Evolutionary conservation across 345 rosid species (phyloP), one percentile per base, ranked within the genome.

Genomic region (Dovyalis caffra): DNA sequence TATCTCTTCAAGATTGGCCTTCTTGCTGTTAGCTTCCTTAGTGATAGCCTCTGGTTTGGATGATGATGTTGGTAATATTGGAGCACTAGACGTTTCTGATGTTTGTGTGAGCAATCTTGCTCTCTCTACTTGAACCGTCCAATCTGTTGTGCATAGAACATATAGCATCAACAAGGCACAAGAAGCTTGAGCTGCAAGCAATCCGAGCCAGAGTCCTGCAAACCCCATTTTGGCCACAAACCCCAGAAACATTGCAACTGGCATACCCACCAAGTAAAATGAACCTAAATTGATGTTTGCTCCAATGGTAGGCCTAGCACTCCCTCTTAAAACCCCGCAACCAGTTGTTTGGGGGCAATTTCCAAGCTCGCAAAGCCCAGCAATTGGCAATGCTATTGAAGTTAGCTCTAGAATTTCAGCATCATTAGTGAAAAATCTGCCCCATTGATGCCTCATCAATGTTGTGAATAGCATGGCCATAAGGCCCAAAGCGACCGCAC

Each of bases 311-410:
- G 98, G 98, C 85, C 99, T 80, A 7, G 98, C 99, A 66, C 90
- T 87, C 21, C 97, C 99, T 72, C 99, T 85, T 34, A 95, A 69
- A 25, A 88, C 98, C 3, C 99, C 98, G 51, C 98, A 95, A 0
- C 99, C 97, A 0, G 99, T 87, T 3, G 99, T 95, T 68, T 95
- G 99, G 4, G 99, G 99, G 81, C 97, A 93, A 66, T 95, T 95
- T 33, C 99, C 99, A 1, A 95, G 91, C 87, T 95, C 99, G 64
- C 99, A 95, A 16, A 93, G 83, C 64, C 99, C 99, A 0, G 77
- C 90, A 51, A 95, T 93, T 0, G 99, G 99, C 80, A 95, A 85
- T 76, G 97, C 97, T 0, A 89, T 33, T 3, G 97, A 83, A 0
- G 99, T 95, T 0, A 95, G 88, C 83, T 89, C 81, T 1, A 95